Evolutionary conservation across 345 rosid genomes (phyloP), one percentile per base, ranked within the genome.

Genomic region (Arabidopsis suecica): DNA sequence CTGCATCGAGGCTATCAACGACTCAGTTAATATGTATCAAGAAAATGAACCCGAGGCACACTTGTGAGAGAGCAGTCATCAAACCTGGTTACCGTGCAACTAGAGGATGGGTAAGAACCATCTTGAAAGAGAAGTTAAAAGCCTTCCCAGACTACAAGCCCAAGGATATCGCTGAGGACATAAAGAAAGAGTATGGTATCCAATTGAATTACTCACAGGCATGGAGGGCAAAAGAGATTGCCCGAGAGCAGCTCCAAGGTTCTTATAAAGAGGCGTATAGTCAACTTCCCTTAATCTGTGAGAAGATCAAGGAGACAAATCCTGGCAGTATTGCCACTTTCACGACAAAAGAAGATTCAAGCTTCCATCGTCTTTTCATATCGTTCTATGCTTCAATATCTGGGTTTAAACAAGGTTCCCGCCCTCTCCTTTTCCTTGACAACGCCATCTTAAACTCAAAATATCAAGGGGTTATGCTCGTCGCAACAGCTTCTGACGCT

Each of bases 171-270:
- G 98, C 90, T 3, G 89, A 91, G 74, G 98, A 91, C 71, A 90
- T 94, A 75, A 86, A 80, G 74, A 83, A 88, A 72, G 98, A 94
- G 71, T 91, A 91, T 67, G 98, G 96, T 67, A 91, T 94, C 69
- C 90, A 94, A 37, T 65, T 94, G 81, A 94, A 90, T 68, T 94
- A 88, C 80, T 89, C 96, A 36, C 98, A 94, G 80, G 95, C 97
- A 37, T 87, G 98, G 96, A 90, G 95, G 41, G 97, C 96, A 6
- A 94, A 89, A 79, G 94, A 94, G 80, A 83, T 90, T 53, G 98
- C 96, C 1, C 84, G 93, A 82, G 93, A 89, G 88, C 97, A 94
- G 87, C 96, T 94, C 78, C 98, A 88, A 65, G 97, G 95, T 50
- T 91, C 98, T 47, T 87, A 83, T 59, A 90, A 90, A 79, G 95